These are phyloP conservation scores for Hypholoma fasciculare DNA, from an alignment of 768 basidiomycete species.

Conservation along the genomic window DNA sequence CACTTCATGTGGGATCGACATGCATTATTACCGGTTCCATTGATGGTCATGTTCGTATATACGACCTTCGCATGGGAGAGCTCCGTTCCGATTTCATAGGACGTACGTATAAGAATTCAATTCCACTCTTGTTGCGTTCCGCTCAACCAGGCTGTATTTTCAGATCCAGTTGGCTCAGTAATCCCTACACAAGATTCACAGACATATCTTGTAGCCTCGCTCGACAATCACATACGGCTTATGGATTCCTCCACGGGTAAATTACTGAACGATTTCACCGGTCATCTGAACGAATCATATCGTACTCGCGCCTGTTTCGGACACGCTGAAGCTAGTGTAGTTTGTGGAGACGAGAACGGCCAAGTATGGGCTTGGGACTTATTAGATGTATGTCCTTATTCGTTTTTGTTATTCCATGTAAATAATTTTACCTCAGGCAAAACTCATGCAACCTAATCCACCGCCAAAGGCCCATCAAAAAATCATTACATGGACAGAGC, in stretches of 20 bases:
- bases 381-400: constrained; percentile 61
- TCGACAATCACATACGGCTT: constrained; percentile 83
- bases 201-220: constrained; percentile 78
- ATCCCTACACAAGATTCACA: constrained; percentile 77
- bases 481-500: constrained; percentile 89
- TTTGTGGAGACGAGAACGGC: constrained; percentile 92
- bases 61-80: constrained; percentile 94
- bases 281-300: constrained; percentile 75
- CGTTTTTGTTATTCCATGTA: constrained; percentile 1
- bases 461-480: constrained; percentile 81
- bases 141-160: constrained; percentile 2
- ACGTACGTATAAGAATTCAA: constrained; percentile 49
- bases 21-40: constrained; percentile 82
- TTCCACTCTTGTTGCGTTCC: background rate
- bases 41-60: constrained; percentile 90
- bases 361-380: constrained; percentile 92
- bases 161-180: constrained; percentile 88
- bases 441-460: constrained; percentile 66
- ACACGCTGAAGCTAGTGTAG: constrained; percentile 75
- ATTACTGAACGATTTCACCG: constrained; percentile 81
- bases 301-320: constrained; percentile 83
- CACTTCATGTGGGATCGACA: constrained; percentile 65
- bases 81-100: constrained; percentile 89
- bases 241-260: constrained; percentile 85
- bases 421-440: constrained; percentile 50